Evolutionary conservation across 2,329 filamentous ascomycete species (phyloP), one percentile per base, ranked within the genome.

Genomic region (Aspergillus sp.): DNA sequence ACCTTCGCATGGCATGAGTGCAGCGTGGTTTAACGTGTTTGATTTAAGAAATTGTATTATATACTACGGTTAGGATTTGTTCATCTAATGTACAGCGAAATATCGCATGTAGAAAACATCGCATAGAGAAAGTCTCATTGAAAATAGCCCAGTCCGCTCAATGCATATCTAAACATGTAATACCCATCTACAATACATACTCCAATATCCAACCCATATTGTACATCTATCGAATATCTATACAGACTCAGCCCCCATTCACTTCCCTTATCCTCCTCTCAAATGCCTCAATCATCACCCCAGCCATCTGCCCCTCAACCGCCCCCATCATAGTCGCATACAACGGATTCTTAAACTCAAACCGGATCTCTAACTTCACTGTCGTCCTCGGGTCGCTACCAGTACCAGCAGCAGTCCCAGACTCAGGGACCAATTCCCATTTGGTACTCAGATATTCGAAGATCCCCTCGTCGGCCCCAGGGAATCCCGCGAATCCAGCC

Each of bases 261-360:
- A 91, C 71, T 66, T 83, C 78, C 69, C 79, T 80, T 5, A 95
- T 92, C 68, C 90, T 83, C 74, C 85, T 84, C 78, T 97, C 93
- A 78, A 99, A 99, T 1, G 95, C 93, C 73, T 90, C 87, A 63
- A 98, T 89, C 92, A 99, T 96, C 62, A 89, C 81, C 4, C 86
- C 87, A 1, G 91, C 93, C 62, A 97, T 86, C 76, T 90, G 91
- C 32, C 91, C 89, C 63, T 91, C 91, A 22, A 95, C 87, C 34
- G 90, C 88, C 38, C 86, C 83, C 71, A 93, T 95, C 70, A 97
- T 80, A 18, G 89, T 86, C 42, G 87, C 88, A 77, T 97, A 96
- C 56, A 96, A 73, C n/a, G 93, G 91, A 75, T 93, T 98, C 65
- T 85, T 82, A 72, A 99, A 97, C 73, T 88, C 85, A 72, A 93